These are phyloP conservation scores for Pistacia integerrima DNA, from an alignment of 345 rosid genomes.

Conservation along the genomic window DNA sequence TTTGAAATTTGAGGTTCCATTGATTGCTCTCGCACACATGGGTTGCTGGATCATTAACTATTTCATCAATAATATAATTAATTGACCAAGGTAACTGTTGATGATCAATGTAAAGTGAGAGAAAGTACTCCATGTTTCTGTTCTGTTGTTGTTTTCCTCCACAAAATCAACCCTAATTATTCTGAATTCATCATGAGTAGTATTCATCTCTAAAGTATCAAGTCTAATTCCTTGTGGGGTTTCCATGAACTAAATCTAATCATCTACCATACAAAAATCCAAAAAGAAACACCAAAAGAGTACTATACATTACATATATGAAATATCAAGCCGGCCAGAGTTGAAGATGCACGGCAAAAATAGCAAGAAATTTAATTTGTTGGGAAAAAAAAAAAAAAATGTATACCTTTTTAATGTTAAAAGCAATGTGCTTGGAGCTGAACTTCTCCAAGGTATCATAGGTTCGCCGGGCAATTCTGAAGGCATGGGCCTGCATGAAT, in stretches of 20 bases:
- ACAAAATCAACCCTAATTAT: no score
- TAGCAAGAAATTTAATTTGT: no score
- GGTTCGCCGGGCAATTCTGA: conserved; percentile 72
- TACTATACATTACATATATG: no score
- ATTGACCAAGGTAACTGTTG: neutral
- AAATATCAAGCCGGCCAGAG: neutral
- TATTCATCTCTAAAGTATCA: neutral
- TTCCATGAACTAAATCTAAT: conserved; percentile 11
- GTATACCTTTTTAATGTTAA: conserved; percentile 78
- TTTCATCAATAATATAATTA: neutral
- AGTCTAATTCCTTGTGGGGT: conserved; percentile 17
- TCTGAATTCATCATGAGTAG: neutral
- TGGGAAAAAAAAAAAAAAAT: neutral
- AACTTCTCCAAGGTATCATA: conserved; percentile 74
- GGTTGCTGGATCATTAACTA: conserved; percentile 26
- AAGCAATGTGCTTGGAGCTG: conserved; percentile 84
- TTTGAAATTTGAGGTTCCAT: conserved; percentile 13
- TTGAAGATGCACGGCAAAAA: neutral
- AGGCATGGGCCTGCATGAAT: conserved; percentile 89
- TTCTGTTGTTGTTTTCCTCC: no score
- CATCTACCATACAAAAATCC: conserved; percentile 13
- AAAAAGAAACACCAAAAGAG: conserved; percentile 13
- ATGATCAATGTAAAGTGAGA: neutral
- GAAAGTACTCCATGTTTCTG: no score
- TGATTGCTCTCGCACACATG: conserved; percentile 33